phyloP scores from a whole-genome alignment of 169 alveolate species.

The Plasmodium sp. region DNA sequence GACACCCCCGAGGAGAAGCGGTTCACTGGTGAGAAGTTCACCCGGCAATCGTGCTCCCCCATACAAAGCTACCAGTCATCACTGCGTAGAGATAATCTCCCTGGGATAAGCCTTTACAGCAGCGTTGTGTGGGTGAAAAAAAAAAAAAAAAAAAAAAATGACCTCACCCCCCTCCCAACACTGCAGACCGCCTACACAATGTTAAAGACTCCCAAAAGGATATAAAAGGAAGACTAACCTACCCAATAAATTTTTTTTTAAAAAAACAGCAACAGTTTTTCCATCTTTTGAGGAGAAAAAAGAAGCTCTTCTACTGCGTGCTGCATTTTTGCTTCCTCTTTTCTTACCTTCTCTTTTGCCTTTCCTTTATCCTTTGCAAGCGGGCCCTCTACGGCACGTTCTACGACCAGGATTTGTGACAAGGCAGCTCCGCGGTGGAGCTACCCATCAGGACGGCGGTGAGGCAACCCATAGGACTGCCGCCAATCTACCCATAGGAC shows the following conservation, averaged over 20 bases:
- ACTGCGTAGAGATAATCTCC: not conserved
- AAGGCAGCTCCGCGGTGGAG: not conserved
- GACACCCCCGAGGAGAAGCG: not conserved
- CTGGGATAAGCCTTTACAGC: no score
- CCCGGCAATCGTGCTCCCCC: not conserved
- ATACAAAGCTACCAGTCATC: not conserved
- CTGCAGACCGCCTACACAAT: not conserved
- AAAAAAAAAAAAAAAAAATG: conserved; percentile 10
- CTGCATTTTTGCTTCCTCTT: conserved; percentile 24
- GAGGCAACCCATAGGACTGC: not conserved
- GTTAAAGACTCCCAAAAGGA: not conserved
- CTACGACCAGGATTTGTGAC: conserved; percentile 51
- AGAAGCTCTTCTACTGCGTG: conserved; percentile 1
- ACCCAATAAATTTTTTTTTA: conserved; percentile 1
- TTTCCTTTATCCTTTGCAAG: conserved; percentile 11
- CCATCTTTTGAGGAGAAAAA: not conserved
- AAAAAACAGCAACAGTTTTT: not conserved
- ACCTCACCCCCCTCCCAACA: not conserved
- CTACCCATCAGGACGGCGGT: not conserved
- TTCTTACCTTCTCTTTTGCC: conserved; percentile 30
- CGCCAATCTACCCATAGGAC: not conserved
- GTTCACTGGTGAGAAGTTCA: not conserved
- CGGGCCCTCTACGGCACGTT: conserved; percentile 16
- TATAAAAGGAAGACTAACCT: not conserved
- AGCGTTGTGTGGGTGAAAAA: not conserved